A percentile compares a stretch with the other conserved stretches of the same genome.
Evolutionary conservation across 2,329 filamentous ascomycete species (phyloP).

Genomic region (Venturia nashicola): DNA sequence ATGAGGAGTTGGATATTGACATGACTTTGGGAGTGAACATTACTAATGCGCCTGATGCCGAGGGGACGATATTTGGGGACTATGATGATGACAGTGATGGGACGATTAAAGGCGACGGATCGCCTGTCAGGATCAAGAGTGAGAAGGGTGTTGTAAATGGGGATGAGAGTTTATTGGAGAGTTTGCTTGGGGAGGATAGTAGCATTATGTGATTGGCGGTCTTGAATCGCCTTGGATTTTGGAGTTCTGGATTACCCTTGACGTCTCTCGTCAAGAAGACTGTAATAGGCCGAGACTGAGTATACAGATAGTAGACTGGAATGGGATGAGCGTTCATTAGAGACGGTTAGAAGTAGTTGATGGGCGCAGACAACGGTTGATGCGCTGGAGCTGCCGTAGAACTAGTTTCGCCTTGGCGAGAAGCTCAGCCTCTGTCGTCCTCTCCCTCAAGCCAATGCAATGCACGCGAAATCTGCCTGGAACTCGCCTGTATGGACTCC

Average conservation of each 20-base stretch:
- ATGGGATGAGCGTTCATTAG: too few relatives aligned
- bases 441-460: neutral
- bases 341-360: too few relatives aligned
- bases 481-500: neutral
- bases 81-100: conserved; percentile 14
- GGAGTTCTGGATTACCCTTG: neutral
- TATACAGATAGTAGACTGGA: too few relatives aligned
- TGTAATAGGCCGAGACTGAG: too few relatives aligned
- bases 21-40: conserved; percentile 13
- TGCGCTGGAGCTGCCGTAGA: too few relatives aligned
- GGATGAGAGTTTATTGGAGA: conserved; percentile 8
- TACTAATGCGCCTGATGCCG: conserved; percentile 20
- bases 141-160: neutral
- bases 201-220: neutral
- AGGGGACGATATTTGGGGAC: conserved; percentile 18
- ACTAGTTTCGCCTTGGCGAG: neutral
- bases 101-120: neutral
- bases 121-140: neutral
- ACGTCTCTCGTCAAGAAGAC: too few relatives aligned
- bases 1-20: conserved; percentile 3
- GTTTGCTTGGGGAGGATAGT: conserved; percentile 6
- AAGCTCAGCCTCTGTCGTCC: neutral
- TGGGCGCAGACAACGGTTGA: too few relatives aligned
- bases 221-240: neutral
- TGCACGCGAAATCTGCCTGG: neutral